Evolutionary conservation across 2,329 filamentous ascomycete genomes (phyloP).

Genomic region (Microcyclospora pomicola): DNA sequence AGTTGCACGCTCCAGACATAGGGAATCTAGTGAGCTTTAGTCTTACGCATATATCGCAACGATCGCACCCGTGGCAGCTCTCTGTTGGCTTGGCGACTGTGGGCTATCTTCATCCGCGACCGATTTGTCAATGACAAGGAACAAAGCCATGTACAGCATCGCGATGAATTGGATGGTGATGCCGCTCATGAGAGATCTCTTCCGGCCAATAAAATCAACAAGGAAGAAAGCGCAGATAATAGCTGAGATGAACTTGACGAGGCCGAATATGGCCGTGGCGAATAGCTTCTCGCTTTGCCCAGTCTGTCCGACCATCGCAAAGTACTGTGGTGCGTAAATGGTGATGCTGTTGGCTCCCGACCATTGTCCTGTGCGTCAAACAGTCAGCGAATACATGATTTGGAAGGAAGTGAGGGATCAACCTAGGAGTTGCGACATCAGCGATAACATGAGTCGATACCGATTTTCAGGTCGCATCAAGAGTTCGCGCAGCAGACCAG

Average conservation of each 20-base stretch:
- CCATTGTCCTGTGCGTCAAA: constrained; percentile 57
- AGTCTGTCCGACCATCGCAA: constrained; percentile 55
- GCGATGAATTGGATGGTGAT: constrained; percentile 35
- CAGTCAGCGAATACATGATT: constrained; percentile 51
- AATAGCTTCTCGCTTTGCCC: constrained; percentile 57
- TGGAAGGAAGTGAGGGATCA: no score
- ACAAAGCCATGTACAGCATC: constrained; percentile 43
- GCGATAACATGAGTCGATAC: constrained; percentile 56
- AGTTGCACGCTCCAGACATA: no score
- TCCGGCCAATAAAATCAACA: constrained; percentile 65
- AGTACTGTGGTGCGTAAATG: constrained; percentile 61
- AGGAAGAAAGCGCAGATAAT: constrained; percentile 62
- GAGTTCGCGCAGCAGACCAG: constrained; percentile 55
- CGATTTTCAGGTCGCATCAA: constrained; percentile 54
- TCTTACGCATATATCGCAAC: constrained; percentile 25
- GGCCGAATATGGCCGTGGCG: constrained; percentile 61
- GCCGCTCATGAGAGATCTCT: constrained; percentile 35
- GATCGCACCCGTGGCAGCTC: constrained; percentile 52
- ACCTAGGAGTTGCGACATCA: constrained; percentile 55
- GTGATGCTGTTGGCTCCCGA: constrained; percentile 57
- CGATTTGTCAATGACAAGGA: constrained; percentile 45
- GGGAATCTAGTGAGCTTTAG: no score
- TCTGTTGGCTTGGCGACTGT: constrained; percentile 37
- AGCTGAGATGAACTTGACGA: constrained; percentile 56
- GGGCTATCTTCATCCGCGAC: constrained; percentile 35